phyloP scores from a whole-genome alignment of 345 rosid genomes.

The Zanthoxylum bungeanum region DNA sequence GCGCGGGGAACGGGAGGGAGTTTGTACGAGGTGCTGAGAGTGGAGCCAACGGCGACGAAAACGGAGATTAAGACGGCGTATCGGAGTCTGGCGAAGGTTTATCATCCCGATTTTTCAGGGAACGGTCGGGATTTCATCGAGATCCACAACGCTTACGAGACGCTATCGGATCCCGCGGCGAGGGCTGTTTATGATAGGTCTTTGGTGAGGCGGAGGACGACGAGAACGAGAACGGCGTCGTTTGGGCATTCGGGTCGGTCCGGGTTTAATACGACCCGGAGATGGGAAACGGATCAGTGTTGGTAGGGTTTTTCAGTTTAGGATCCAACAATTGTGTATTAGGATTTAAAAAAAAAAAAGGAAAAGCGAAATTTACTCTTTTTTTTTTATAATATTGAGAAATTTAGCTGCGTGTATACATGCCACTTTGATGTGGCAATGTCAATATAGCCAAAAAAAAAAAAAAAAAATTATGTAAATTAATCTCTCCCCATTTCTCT shows the following conservation, averaged over 20 bases:
- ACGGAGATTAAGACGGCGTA: conserved; percentile 73
- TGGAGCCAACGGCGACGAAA: conserved; percentile 49
- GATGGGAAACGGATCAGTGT: conserved; percentile 96
- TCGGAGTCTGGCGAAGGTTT: conserved; percentile 54
- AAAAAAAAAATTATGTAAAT: no score
- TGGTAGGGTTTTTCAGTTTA: conserved; percentile 58
- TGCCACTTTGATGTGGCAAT: no score
- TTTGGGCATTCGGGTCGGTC: conserved; percentile 1
- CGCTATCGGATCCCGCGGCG: conserved; percentile 67
- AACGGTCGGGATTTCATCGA: conserved; percentile 59
- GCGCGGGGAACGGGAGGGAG: conserved; percentile 26
- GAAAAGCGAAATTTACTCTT: not conserved
- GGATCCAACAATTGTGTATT: no score
- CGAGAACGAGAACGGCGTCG: no score
- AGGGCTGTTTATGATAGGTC: conserved; percentile 70
- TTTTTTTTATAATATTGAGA: not conserved
- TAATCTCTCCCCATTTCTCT: no score
- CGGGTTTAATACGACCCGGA: conserved; percentile 40
- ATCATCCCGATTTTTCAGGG: conserved; percentile 60
- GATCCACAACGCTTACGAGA: conserved; percentile 70
- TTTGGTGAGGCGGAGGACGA: conserved; percentile 29
- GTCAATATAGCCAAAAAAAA: no score
- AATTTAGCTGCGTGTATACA: not conserved
- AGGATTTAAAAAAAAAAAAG: not conserved
- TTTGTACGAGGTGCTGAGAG: conserved; percentile 56